Base-by-base conservation (phyloP, 2,329 filamentous ascomycete genomes). In the Colletotrichum sp. region DNA sequence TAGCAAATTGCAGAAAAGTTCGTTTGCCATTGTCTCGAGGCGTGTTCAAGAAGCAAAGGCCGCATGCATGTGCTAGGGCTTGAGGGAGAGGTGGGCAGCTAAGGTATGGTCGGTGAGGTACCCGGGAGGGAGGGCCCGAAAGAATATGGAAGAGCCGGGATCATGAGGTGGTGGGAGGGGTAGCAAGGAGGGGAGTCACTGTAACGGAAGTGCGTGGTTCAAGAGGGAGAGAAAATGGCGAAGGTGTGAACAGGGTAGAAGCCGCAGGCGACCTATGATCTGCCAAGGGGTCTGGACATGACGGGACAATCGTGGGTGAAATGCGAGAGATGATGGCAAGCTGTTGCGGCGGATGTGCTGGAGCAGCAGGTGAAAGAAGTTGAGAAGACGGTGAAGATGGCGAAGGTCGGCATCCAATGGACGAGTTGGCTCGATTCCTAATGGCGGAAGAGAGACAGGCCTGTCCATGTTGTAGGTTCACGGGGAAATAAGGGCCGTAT, bases 301-400 rank as follows among this genome's bases (percentile, higher is more conserved):
- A 69, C 18, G 64, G 65, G 64, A 65, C 64, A 76, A 76, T 76
- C 70, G 70, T 21, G 65, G 34, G 39, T 74, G 64, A 69, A 15
- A 65, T 69, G 49, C 74, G 59, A 69, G 59, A 74, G 65, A 74
- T 76, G 74, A 76, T 76, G 70, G 69, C 69, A 32, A 59, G 28
- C 55, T 16, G 39, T 21, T 30, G 24, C 55, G 32, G 15, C 65
- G 34, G 63, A 76, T 32, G 69, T 52, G 55, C 69, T 10, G 63
- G 15, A 26, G 30, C 26, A 16, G 28, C 24, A 32, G 21, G 21
- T 34, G n/a, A 13, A n/a, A 34, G 15, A 18, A 24, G 28, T n/a
- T 39, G 26, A 44, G 16, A 60, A 34, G 39, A 44, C 32, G 52
- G 52, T 55, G 32, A 44, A 5, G 21, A 24, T 44, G 21, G n/a